Evolutionary conservation across 2,329 filamentous ascomycete genomes (phyloP).

Genomic region (Fusarium ramigenum): DNA sequence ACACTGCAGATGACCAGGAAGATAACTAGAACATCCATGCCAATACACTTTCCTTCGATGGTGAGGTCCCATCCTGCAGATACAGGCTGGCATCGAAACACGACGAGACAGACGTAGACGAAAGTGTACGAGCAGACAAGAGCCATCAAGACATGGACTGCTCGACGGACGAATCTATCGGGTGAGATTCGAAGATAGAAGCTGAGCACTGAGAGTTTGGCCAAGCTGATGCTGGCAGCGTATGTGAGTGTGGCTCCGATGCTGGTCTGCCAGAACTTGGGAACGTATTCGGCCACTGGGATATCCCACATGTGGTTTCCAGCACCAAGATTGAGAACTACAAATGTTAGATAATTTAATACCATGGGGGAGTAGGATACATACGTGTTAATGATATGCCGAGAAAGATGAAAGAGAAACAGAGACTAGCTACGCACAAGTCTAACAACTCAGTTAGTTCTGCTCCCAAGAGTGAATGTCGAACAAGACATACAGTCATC

Average conservation of each 20-base stretch:
- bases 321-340: conserved; percentile 40
- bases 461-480: too few relatives aligned
- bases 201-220: conserved; percentile 57
- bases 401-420: conserved; percentile 40
- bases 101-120: conserved; percentile 50
- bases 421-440: conserved; percentile 38
- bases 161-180: conserved; percentile 32
- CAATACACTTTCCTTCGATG: conserved; percentile 51
- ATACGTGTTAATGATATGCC: conserved; percentile 37
- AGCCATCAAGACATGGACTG: conserved; percentile 41
- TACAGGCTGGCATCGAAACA: conserved; percentile 55
- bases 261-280: conserved; percentile 43
- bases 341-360: neutral
- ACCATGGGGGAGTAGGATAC: neutral
- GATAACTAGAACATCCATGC: conserved; percentile 46
- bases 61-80: conserved; percentile 54
- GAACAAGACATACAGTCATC: conserved; percentile 42
- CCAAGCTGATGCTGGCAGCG: conserved; percentile 50
- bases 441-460: conserved; percentile 23
- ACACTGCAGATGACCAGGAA: conserved; percentile 51
- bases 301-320: conserved; percentile 47
- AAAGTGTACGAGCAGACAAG: conserved; percentile 53
- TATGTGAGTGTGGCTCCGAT: conserved; percentile 54
- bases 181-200: conserved; percentile 56
- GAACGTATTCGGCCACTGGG: conserved; percentile 26